Evolutionary conservation across 2,329 filamentous ascomycete genomes (phyloP).

Genomic region (Aspergillus sp.): DNA sequence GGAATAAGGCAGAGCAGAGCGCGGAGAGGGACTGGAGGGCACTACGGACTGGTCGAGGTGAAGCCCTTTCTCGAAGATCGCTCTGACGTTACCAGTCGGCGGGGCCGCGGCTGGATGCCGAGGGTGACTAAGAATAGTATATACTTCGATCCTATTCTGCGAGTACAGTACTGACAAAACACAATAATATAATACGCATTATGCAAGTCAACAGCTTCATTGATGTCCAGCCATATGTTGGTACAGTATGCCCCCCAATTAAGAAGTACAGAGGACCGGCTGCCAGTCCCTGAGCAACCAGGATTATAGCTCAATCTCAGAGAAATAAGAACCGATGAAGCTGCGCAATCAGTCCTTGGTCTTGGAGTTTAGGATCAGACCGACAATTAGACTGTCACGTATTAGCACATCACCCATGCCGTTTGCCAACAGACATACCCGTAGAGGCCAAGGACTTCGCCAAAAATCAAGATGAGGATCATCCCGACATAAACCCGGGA

Average conservation of each 20-base stretch:
- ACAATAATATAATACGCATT: too few species aligned
- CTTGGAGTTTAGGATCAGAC: conserved; percentile 86
- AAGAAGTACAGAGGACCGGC: background rate
- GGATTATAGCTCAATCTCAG: background rate
- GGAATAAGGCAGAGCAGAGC: background rate
- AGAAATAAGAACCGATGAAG: too few species aligned
- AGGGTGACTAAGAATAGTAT: background rate
- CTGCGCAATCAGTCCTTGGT: conserved; percentile 48
- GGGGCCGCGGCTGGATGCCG: conserved; percentile 7
- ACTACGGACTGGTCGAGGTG: too few species aligned
- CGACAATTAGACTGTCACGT: conserved; percentile 67
- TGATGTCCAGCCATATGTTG: background rate
- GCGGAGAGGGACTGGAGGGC: background rate
- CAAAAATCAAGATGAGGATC: conserved; percentile 97
- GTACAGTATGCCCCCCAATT: background rate
- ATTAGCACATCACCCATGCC: conserved; percentile 12
- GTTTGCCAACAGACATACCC: conserved; percentile 51
- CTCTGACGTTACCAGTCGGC: conserved; percentile 18
- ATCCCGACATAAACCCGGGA: conserved; percentile 95
- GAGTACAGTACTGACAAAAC: too few species aligned
- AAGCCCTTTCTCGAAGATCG: too few species aligned
- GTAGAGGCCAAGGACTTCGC: conserved; percentile 92
- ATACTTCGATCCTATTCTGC: background rate
- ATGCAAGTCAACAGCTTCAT: conserved; percentile 1
- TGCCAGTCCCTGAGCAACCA: background rate